Base-by-base conservation (phyloP, 768 basidiomycete species). In the Boletus barrowsii region DNA sequence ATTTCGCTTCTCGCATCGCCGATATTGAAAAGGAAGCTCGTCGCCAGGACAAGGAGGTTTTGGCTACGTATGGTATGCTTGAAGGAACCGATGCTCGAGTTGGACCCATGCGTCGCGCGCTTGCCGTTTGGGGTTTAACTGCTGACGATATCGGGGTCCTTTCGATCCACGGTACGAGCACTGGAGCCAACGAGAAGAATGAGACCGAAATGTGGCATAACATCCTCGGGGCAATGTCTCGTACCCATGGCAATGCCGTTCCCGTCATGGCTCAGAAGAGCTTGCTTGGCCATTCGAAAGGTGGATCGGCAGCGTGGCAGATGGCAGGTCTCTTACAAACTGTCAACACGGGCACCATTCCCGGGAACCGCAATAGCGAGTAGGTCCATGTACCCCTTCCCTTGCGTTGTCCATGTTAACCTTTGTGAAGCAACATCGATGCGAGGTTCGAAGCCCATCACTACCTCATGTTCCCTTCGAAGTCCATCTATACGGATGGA, bases 291-390 rank as follows among this genome's bases (percentile, higher is more conserved):
- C 96, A 99, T 69, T 87, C 96, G 11, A 99, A 99, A 79, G 97
- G 97, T 71, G 97, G 96, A 56, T 92, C 97, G n/a, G 96, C 96
- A 51, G 90, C 94, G 2, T 98, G 94, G 96, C 92, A 94, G 74
- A 83, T 97, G 80, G 87, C 86, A 63, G 97, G 97, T 61, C 79
- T 98, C 51, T 73, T 93, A 51, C 94, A 99, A 70, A 84, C 86
- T 11, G 80, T 99, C 57, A 79, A 77, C 58, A 84, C 85, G 42
- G 97, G 95, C 49, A 81, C 96, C 58, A 79, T 99, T 59, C 95
- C 97, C 8, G 95, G 94, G 40, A 98, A 98, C 71, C 84, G 93
- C 61, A 98, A 96, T 70, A 90, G 88, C 78, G 94, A 98, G 88
- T 94, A 76, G 76, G 92, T 83, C 8, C 15, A 42, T 9, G 17